Conservation (phyloP, 371 early-diverging fungal species). For the Amoeboaphelidium occidentale region DNA sequence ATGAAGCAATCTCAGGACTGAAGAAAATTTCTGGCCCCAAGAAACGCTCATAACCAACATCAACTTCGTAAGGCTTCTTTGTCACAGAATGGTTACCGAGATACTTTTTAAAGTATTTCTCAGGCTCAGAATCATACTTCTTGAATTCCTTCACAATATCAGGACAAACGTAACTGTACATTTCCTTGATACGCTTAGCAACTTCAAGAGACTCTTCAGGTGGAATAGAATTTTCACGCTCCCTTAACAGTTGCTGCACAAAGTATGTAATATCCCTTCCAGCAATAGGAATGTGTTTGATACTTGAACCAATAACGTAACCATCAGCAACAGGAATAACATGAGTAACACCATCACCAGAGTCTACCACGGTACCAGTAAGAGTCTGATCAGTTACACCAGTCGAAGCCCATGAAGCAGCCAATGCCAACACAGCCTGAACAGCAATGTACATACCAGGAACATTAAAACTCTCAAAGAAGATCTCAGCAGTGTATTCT, state of each 20-base stretch:
- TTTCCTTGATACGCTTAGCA: conserved; percentile 82
- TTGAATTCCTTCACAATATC: conserved; percentile 90
- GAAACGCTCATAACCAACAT: conserved; percentile 93
- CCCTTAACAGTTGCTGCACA: conserved; percentile 83
- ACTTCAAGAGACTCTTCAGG: conserved; percentile 84
- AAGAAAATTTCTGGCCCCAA: conserved; percentile 95
- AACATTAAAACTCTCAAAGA: conserved; percentile 75
- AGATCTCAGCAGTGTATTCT: conserved; percentile 75
- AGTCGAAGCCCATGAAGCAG: conserved; percentile 40
- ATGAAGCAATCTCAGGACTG: conserved; percentile 86
- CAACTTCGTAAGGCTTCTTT: conserved; percentile 62
- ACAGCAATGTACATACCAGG: conserved; percentile 76
- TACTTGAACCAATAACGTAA: conserved; percentile 84
- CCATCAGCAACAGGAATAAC: conserved; percentile 96
- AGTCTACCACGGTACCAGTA: conserved; percentile 91
- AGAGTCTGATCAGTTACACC: conserved; percentile 29
- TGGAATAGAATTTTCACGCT: conserved; percentile 80
- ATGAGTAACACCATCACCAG: conserved; percentile 95
- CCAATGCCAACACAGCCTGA: conserved; percentile 72
- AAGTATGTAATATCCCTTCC: conserved; percentile 89
- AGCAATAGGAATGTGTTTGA: conserved; percentile 94
- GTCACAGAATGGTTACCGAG: conserved; percentile 60
- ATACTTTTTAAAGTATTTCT: conserved; percentile 59
- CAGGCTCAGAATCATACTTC: conserved; percentile 68
- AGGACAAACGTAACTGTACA: conserved; percentile 81